Conservation (phyloP, 2,329 filamentous ascomycete genomes). For the Pseudocercospora vitis region DNA sequence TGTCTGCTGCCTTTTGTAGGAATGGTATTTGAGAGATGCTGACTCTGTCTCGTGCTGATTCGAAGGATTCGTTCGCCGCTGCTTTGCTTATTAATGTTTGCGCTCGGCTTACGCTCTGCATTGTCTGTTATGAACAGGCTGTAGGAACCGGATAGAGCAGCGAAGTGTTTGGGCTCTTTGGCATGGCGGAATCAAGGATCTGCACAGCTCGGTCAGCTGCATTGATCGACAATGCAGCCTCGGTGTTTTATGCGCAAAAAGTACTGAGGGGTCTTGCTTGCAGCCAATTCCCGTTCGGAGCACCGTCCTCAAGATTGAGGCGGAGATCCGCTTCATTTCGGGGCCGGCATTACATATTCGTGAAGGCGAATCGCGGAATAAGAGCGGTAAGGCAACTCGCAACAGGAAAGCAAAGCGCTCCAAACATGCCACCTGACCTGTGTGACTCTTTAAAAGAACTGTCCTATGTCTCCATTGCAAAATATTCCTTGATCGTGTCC, state of each 20-base stretch:
- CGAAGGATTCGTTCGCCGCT: background rate
- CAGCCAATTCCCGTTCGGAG: too few species aligned
- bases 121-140: too few species aligned
- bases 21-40: background rate
- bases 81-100: background rate
- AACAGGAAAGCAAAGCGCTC: background rate
- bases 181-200: too few species aligned
- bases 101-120: background rate
- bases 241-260: too few species aligned
- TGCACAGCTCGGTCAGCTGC: too few species aligned
- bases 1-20: background rate
- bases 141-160: too few species aligned
- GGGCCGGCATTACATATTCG: background rate
- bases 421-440: background rate
- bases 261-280: too few species aligned
- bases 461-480: conserved; percentile 10
- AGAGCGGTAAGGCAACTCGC: background rate
- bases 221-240: too few species aligned
- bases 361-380: background rate
- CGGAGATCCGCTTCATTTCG: too few species aligned
- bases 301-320: too few species aligned
- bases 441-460: too few species aligned
- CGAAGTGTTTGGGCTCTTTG: too few species aligned
- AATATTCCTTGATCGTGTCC: conserved; percentile 27
- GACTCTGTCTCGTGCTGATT: background rate